A percentile compares a stretch with the other conserved stretches of the same genome.
These are phyloP conservation scores for Camelina hispida DNA, from an alignment of 345 rosid genomes.

Conservation along the genomic window DNA sequence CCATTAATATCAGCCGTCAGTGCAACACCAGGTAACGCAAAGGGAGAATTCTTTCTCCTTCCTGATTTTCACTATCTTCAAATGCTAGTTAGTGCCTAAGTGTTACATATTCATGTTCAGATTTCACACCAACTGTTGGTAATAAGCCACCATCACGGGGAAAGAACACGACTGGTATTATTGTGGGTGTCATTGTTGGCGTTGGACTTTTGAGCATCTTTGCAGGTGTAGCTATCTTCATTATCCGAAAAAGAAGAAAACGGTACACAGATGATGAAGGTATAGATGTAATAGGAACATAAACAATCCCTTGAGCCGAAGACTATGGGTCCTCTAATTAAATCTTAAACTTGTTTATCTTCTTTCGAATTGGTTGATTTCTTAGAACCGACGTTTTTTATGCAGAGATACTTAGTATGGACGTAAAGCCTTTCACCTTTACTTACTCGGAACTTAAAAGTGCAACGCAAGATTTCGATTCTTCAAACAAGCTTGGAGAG, in stretches of 20 bases:
- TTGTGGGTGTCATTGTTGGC: constrained; percentile 40
- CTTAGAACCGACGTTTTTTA: not conserved
- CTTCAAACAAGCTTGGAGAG: constrained; percentile 67
- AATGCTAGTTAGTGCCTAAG: constrained; percentile 3
- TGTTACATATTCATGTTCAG: constrained; percentile 40
- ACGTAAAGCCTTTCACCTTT: constrained; percentile 59
- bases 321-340: not conserved
- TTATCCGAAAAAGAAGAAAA: constrained; percentile 46
- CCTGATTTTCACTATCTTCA: not conserved
- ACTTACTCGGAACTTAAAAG: constrained; percentile 58
- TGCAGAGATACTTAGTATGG: constrained; percentile 56
- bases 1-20: constrained; percentile 56
- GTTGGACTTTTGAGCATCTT: constrained; percentile 37
- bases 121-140: constrained; percentile 62
- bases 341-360: not conserved
- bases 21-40: constrained; percentile 55
- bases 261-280: constrained; percentile 55
- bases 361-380: constrained; percentile 15
- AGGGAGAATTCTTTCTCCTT: not conserved
- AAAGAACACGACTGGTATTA: constrained; percentile 33
- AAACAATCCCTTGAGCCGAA: not conserved
- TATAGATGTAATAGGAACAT: constrained; percentile 22
- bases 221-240: constrained; percentile 33
- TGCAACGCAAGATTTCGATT: constrained; percentile 64
- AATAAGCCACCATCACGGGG: constrained; percentile 48